Conservation (phyloP, 2,329 filamentous ascomycete genomes). For the Chaetomium sp. region DNA sequence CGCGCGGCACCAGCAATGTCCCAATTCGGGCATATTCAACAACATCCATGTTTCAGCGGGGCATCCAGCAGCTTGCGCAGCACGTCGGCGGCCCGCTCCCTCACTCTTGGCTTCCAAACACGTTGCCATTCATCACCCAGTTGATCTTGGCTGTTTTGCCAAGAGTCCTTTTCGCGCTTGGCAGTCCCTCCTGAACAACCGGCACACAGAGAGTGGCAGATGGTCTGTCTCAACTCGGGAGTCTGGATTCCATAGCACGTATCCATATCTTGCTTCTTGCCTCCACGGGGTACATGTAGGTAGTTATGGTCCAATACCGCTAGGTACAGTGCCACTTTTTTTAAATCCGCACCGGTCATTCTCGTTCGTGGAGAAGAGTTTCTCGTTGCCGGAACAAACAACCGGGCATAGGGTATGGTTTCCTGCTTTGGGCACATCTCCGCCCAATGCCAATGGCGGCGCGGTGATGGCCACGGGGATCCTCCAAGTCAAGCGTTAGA, state of each 20-base stretch:
- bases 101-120: background rate
- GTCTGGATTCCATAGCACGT: background rate
- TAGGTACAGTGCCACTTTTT: too few relatives aligned
- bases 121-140: background rate
- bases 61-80: background rate
- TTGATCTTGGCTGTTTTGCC: background rate
- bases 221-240: background rate
- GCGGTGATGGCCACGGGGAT: background rate
- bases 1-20: background rate
- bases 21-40: slow-evolving; percentile 1
- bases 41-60: background rate
- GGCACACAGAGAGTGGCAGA: background rate
- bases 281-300: too few relatives aligned
- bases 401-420: background rate
- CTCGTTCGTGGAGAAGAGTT: background rate
- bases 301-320: too few relatives aligned
- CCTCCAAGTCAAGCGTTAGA: background rate
- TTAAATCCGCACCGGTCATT: too few relatives aligned
- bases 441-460: background rate
- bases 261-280: background rate
- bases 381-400: background rate
- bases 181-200: background rate
- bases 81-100: background rate
- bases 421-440: background rate
- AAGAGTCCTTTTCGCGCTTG: background rate